These are phyloP conservation scores for Pseudogymnoascus sp. DNA, from an alignment of 2,329 filamentous ascomycete genomes.

Conservation along the genomic window DNA sequence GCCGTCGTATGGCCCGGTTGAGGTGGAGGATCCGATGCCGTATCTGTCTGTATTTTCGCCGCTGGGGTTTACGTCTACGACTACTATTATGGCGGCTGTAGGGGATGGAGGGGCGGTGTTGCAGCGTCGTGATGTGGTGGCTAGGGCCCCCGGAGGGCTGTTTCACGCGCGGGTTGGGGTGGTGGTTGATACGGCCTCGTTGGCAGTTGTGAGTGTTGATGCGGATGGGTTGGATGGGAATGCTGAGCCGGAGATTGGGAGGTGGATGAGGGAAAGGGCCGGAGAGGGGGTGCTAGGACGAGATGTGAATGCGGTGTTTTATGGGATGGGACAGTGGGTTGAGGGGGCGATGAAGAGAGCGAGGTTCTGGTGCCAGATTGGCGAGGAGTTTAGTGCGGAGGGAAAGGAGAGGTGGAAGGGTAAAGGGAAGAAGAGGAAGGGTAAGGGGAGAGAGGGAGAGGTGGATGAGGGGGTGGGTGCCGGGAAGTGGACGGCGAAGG, in stretches of 20 bases:
- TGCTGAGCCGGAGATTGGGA: constrained; percentile 49
- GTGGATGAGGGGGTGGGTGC: constrained; percentile 16
- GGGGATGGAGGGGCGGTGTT: constrained; percentile 26
- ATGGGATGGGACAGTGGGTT: constrained; percentile 63
- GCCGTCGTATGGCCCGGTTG: constrained; percentile 56
- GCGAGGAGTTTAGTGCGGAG: constrained; percentile 14
- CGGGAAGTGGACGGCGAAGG: constrained; percentile 30
- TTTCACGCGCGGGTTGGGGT: constrained; percentile 52
- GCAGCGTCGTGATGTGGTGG: constrained; percentile 49
- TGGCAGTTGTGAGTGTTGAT: constrained; percentile 43
- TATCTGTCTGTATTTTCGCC: constrained; percentile 66
- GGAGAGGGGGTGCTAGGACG: constrained; percentile 39
- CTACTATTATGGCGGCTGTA: constrained; percentile 36
- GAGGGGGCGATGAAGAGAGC: constrained; percentile 52
- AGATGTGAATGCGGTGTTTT: constrained; percentile 53
- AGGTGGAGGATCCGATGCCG: constrained; percentile 55
- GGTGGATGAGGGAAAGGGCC: constrained; percentile 34
- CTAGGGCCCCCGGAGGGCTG: constrained; percentile 38
- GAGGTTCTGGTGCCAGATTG: constrained; percentile 18
- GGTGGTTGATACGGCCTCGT: constrained; percentile 45
- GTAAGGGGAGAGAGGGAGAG: constrained; percentile 10
- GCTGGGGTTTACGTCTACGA: constrained; percentile 50
- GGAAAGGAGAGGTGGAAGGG: constrained; percentile 21
- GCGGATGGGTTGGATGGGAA: constrained; percentile 49
- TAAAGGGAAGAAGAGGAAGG: constrained; percentile 25